Evolutionary conservation across 2,329 filamentous ascomycete species (phyloP).

Genomic region (Cladophialophora bantiana): DNA sequence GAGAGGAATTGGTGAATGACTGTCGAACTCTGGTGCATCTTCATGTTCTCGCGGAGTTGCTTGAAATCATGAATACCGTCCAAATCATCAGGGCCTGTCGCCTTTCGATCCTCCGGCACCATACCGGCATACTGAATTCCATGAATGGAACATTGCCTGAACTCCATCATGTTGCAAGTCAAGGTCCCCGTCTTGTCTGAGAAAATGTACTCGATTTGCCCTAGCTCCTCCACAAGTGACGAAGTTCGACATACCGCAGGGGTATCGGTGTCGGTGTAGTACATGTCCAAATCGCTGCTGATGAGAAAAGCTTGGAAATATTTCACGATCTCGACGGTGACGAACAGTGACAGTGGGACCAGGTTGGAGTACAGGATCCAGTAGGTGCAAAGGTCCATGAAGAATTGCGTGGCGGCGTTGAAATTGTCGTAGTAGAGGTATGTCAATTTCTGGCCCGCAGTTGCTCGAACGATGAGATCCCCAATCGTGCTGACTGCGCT

Average conservation of each 20-base stretch:
- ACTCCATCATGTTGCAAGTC: slow-evolving; percentile 99
- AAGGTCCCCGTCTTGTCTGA: slow-evolving; percentile 97
- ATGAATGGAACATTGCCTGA: slow-evolving; percentile 90
- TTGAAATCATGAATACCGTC: slow-evolving; percentile 86
- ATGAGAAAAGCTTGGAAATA: slow-evolving; percentile 98
- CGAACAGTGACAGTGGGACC: slow-evolving; percentile 96
- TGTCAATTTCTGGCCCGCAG: slow-evolving; percentile 65
- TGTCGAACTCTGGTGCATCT: slow-evolving; percentile 64
- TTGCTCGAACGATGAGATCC: slow-evolving; percentile 79
- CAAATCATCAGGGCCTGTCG: slow-evolving; percentile 74
- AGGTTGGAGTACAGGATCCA: slow-evolving; percentile 98
- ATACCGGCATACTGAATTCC: slow-evolving; percentile 94
- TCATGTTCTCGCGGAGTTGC: slow-evolving; percentile 72
- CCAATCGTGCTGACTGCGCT: slow-evolving; percentile 91
- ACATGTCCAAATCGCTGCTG: slow-evolving; percentile 96
- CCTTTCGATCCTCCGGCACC: slow-evolving; percentile 86
- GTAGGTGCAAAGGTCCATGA: slow-evolving; percentile 94
- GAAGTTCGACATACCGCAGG: slow-evolving; percentile 95
- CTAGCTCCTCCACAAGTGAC: slow-evolving; percentile 93
- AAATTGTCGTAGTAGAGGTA: slow-evolving; percentile 71
- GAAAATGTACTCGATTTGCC: slow-evolving; percentile 98
- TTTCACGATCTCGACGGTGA: slow-evolving; percentile 96
- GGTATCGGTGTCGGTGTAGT: slow-evolving; percentile 93
- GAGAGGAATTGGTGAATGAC: slow-evolving; percentile 84
- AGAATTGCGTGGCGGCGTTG: slow-evolving; percentile 79